phyloP scores from a whole-genome alignment of 768 basidiomycete genomes.

The Suillus subaureus region DNA sequence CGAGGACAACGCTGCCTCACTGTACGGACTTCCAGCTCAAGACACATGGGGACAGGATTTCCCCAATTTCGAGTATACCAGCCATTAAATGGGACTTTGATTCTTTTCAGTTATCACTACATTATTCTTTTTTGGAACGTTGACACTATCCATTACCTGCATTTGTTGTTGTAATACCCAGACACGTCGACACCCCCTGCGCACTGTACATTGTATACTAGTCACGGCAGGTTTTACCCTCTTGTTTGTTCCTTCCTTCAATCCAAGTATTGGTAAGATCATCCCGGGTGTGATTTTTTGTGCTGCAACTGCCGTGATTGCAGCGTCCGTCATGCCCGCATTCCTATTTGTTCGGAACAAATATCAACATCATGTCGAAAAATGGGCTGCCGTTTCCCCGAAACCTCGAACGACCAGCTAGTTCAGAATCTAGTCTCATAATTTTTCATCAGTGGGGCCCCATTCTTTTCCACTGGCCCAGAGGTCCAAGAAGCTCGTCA shows the following conservation, averaged over 20 bases:
- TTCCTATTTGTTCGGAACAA: conserved; percentile 34
- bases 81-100: conserved; percentile 12
- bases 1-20: conserved; percentile 64
- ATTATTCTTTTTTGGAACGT: conserved; percentile 11
- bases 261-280: conserved; percentile 13
- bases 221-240: conserved; percentile 9
- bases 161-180: conserved; percentile 16
- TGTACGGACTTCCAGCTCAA: conserved; percentile 58
- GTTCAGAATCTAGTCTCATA: conserved; percentile 4
- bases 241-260: conserved; percentile 7
- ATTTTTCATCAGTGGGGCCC: conserved; percentile 17
- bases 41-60: conserved; percentile 73
- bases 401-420: conserved; percentile 21
- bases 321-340: conserved; percentile 13
- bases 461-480: background rate
- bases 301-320: background rate
- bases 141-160: conserved; percentile 10
- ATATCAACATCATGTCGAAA: conserved; percentile 38
- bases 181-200: conserved; percentile 2
- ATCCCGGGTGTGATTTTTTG: conserved; percentile 10
- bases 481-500: conserved; percentile 57
- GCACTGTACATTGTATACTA: conserved; percentile 10
- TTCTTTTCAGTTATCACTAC: conserved; percentile 10
- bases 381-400: conserved; percentile 31
- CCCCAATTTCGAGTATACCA: conserved; percentile 78